phyloP scores from a whole-genome alignment of 192 early-diverging fungal species.

The Backusella tarrabulga region DNA sequence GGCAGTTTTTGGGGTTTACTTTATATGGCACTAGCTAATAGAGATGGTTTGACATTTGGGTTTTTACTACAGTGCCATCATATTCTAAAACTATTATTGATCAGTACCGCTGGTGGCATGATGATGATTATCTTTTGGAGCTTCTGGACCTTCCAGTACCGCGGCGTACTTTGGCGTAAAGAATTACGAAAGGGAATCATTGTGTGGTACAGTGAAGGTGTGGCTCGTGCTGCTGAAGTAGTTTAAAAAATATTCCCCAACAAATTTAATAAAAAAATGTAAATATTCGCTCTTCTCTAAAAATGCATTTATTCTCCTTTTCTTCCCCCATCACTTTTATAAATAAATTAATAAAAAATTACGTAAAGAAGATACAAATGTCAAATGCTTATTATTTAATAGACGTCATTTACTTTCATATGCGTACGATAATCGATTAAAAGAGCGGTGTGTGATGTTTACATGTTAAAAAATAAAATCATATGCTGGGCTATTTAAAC shows the following conservation, averaged over 20 bases:
- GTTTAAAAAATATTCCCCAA: not conserved
- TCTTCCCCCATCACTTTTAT: not conserved
- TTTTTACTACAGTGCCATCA: constrained; percentile 26
- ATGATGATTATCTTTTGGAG: constrained; percentile 53
- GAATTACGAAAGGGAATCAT: constrained; percentile 52
- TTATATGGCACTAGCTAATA: constrained; percentile 32
- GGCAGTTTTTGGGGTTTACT: constrained; percentile 49
- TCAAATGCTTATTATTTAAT: not conserved
- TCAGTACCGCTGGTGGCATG: constrained; percentile 41
- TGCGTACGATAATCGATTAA: not conserved
- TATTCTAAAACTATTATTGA: constrained; percentile 38
- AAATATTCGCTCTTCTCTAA: not conserved
- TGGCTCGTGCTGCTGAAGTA: constrained; percentile 25
- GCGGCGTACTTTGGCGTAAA: constrained; percentile 51
- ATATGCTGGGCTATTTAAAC: not conserved
- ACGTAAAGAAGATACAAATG: not conserved
- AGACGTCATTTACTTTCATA: not conserved
- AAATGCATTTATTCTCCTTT: not conserved
- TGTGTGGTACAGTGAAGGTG: constrained; percentile 44
- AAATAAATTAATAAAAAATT: not conserved
- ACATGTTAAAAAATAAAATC: not conserved
- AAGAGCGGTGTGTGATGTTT: not conserved
- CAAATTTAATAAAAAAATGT: not conserved
- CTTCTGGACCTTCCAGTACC: constrained; percentile 59
- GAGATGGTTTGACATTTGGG: constrained; percentile 26